Evolutionary conservation across 73 alveolate genomes (phyloP).

Genomic region (Paramecium octaurelia): DNA sequence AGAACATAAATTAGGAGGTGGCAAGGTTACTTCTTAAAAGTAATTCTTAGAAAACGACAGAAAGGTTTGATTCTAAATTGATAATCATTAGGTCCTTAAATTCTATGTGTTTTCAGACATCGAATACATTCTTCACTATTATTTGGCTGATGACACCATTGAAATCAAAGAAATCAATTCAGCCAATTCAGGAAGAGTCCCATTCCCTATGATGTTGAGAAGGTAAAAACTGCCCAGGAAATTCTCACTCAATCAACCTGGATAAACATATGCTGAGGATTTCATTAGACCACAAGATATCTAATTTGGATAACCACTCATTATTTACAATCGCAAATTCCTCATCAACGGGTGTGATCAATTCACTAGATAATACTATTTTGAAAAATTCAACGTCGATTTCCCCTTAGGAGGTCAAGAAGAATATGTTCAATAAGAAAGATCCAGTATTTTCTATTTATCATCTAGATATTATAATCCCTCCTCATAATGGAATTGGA

Average conservation of each 20-base stretch:
- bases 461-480: constrained; percentile 67
- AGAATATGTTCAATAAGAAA: constrained; percentile 76
- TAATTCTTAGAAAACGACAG: constrained; percentile 93
- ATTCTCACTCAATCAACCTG: constrained; percentile 92
- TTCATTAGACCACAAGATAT: constrained; percentile 84
- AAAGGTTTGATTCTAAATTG: constrained; percentile 61
- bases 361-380: constrained; percentile 82
- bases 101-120: constrained; percentile 82
- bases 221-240: constrained; percentile 89
- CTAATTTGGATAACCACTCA: constrained; percentile 72
- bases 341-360: constrained; percentile 85
- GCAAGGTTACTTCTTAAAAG: constrained; percentile 81
- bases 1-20: constrained; percentile 95
- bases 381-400: constrained; percentile 75
- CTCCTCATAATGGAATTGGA: constrained; percentile 97
- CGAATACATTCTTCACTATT: constrained; percentile 84
- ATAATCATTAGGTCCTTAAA: constrained; percentile 60
- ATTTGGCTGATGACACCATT: constrained; percentile 94
- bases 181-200: constrained; percentile 91
- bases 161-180: constrained; percentile 92
- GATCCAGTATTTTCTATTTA: constrained; percentile 58
- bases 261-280: constrained; percentile 83
- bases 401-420: constrained; percentile 86
- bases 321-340: constrained; percentile 83
- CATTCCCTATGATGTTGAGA: constrained; percentile 85